Evolutionary conservation across 208 protist species (phyloP).

Genomic region (Histomonas meleagridis): DNA sequence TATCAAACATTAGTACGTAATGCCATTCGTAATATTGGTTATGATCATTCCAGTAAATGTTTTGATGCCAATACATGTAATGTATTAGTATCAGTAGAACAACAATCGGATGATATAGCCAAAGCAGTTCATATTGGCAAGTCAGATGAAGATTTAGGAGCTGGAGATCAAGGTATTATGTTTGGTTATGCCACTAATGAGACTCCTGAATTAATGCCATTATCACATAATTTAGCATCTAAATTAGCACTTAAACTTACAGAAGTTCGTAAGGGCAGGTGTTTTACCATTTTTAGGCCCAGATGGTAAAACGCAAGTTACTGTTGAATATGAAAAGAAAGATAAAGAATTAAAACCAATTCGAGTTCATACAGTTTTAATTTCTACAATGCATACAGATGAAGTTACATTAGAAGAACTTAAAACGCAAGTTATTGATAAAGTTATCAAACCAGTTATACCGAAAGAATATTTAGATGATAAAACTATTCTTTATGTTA

Average conservation of each 20-base stretch:
- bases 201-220: constrained; percentile 87
- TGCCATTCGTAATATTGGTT: constrained; percentile 77
- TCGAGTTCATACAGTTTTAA: constrained; percentile 88
- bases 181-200: constrained; percentile 99
- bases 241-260: constrained; percentile 76
- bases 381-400: constrained; percentile 91
- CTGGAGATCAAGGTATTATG: constrained; percentile 96
- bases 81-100: constrained; percentile 70
- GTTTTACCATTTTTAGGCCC: constrained; percentile 60
- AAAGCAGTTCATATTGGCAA: constrained; percentile 81
- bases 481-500: constrained; percentile 85
- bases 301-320: constrained; percentile 95
- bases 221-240: constrained; percentile 83
- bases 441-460: constrained; percentile 81
- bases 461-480: constrained; percentile 76
- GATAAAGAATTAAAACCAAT: constrained; percentile 67
- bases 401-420: constrained; percentile 51
- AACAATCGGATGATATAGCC: constrained; percentile 96
- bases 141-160: constrained; percentile 79
- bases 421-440: constrained; percentile 67
- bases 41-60: constrained; percentile 60
- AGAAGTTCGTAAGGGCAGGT: constrained; percentile 77
- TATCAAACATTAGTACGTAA: constrained; percentile 88
- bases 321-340: constrained; percentile 88
- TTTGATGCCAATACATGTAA: constrained; percentile 95